These are phyloP conservation scores for Metschnikowia vanudenii DNA, from an alignment of 805 yeast species.

Conservation along the genomic window DNA sequence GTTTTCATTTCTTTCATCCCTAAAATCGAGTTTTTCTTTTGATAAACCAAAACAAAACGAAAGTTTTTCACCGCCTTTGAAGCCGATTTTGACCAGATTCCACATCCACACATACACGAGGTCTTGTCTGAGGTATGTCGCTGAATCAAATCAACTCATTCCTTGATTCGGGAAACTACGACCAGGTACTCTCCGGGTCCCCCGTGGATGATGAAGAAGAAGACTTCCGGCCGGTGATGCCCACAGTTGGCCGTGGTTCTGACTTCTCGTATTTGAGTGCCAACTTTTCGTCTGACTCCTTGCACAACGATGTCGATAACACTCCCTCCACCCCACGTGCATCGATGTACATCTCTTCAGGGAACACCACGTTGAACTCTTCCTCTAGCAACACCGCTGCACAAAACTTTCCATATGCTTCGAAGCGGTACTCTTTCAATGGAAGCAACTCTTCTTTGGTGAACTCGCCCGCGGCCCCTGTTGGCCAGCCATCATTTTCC, in stretches of 20 bases:
- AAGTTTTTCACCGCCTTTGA: not conserved
- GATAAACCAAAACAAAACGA: too few species aligned
- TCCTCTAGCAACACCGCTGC: not conserved
- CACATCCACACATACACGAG: too few species aligned
- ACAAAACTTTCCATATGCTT: conserved; percentile 4
- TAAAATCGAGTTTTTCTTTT: not conserved
- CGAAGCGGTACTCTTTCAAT: conserved; percentile 12
- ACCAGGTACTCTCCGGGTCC: conserved; percentile 1
- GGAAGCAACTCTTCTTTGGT: conserved; percentile 12
- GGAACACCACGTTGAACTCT: not conserved
- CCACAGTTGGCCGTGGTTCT: conserved; percentile 12
- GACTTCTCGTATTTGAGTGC: conserved; percentile 36
- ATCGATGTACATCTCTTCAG: not conserved
- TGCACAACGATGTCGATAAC: conserved; percentile 15
- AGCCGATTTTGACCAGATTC: not conserved
- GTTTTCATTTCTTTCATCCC: not conserved
- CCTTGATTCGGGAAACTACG: conserved; percentile 4
- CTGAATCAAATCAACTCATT: not conserved
- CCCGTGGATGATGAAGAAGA: conserved; percentile 8
- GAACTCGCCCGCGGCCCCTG: conserved; percentile 15
- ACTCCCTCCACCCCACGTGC: conserved; percentile 10
- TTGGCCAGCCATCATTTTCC: conserved; percentile 17
- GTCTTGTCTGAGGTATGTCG: not conserved
- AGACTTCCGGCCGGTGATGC: conserved; percentile 3
- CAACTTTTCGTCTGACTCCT: conserved; percentile 40